phyloP scores from a whole-genome alignment of 2,329 filamentous ascomycete genomes.

The Colletotrichum lini region DNA sequence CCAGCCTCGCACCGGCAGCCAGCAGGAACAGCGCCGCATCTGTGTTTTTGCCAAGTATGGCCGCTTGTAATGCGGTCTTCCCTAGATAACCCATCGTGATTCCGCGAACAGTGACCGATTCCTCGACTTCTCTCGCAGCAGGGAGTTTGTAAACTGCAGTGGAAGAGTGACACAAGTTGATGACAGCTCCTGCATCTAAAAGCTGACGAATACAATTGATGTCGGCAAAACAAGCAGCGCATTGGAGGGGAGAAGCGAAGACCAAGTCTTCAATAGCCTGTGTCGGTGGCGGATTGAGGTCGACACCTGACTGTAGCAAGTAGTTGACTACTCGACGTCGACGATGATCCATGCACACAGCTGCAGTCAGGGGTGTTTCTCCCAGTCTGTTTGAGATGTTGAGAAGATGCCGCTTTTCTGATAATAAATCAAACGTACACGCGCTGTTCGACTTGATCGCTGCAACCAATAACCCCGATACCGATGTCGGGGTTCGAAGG shows the following conservation, averaged over 20 bases:
- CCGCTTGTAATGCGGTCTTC: neutral
- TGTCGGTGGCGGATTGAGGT: rapidly evolving
- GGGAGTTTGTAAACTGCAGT: rapidly evolving
- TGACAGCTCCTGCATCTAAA: neutral
- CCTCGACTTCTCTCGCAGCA: too few species aligned
- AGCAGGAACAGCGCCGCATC: rapidly evolving
- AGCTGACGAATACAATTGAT: rapidly evolving
- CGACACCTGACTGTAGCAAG: neutral
- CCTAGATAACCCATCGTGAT: neutral
- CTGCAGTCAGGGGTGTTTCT: neutral
- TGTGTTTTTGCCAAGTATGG: neutral
- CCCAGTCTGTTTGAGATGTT: neutral
- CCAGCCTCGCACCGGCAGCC: neutral
- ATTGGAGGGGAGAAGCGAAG: neutral
- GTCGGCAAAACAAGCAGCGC: neutral
- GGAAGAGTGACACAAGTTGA: neutral
- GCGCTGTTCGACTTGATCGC: neutral
- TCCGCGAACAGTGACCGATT: too few species aligned
- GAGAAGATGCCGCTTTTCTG: rapidly evolving
- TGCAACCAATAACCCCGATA: neutral
- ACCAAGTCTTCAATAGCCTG: rapidly evolving
- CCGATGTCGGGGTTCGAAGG: neutral
- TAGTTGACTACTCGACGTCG: neutral
- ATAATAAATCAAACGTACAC: neutral
- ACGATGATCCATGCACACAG: rapidly evolving